Evolutionary conservation across 2,329 filamentous ascomycete genomes (phyloP), one percentile per base, ranked within the genome.

Genomic region (Alternaria sp.): DNA sequence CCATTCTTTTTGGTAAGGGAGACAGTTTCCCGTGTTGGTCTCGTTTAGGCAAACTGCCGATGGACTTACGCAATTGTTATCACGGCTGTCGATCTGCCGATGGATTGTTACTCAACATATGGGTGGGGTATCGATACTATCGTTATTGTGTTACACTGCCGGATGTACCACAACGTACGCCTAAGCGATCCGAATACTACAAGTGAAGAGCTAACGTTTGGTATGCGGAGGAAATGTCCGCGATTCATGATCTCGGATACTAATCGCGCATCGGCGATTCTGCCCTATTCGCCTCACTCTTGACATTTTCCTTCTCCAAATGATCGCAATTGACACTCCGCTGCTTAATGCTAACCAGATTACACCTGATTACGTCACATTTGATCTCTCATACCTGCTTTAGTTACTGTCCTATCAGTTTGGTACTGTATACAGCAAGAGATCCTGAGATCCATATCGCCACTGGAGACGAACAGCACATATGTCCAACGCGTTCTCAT

Each of bases 71-170:
- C 50, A 34, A 36, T 41, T 18, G 16, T 5, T 12, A 20, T 28
- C 8, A 20, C 16, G 20, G 20, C n/a, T 43, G 14, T 20, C 40
- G 30, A 46, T 46, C 44, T 49, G 34, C 28, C 7, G 5, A 45
- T 5, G 22, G 28, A 10, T 22, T 10, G 36, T 44, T n/a, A 55
- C 44, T n/a, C 34, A 49, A 38, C 12, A 43, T 20, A 12, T 59
- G 51, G 36, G 20, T 59, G 51, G 44, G 50, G 44, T 30, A 38
- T 22, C 27, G 44, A 55, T 44, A 49, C 14, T n/a, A 20, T 40
- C n/a, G 7, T 55, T 6, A 20, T 44, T 16, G 2, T 36, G 14
- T 41, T 16, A 41, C 50, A 27, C 18, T 25, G 20, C 32, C 20
- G 3, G n/a, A 36, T 32, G 32, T 50, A 5, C 7, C 30, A 50